Base-by-base conservation (phyloP, 2,329 filamentous ascomycete genomes). In the Aphanocladium album region DNA sequence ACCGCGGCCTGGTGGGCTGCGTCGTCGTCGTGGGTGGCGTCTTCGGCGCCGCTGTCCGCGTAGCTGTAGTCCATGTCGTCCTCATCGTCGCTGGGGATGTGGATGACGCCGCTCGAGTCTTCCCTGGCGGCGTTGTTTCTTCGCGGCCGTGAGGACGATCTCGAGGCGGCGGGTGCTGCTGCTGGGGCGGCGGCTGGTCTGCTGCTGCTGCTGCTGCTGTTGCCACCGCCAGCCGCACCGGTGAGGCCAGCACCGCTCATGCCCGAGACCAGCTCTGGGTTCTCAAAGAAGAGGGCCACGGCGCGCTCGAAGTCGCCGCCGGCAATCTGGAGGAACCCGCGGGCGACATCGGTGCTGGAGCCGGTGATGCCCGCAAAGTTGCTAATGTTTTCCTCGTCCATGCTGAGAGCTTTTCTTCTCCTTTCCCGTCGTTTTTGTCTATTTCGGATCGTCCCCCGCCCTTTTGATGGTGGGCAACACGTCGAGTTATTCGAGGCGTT, bases 281-380 rank as follows among this genome's bases (percentile, higher is more conserved):
- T 95, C 70, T 96, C 91, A 74, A 91, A 98, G 77, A 87, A 99
- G 14, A 98, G 86, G 70, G 91, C 86, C 68, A 97, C 88, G 27
- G 95, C 95, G 70, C 93, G 89, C 74, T 91, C 87, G 56, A 93
- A 79, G 71, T 96, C 89, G 69, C 87, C 87, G 67, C 91, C 89
- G n/a, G 92, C 88, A 71, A 99, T 83, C 67, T 89, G 84, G 52
- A 98, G 83, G 74, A 96, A 96, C 67, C 90, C 89, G 63, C 85
- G 84, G 33, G 93, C 95, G 64, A 93, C 85, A 65, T 88, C 81
- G 30, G 87, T 82, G 63, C 82, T 85, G 62, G 89, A 85, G 67
- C 87, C 88, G 43, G 95, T 98, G 72, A 99, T 89, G 75, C 83
- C 81, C 69, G 87, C 86, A 73, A 99, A 97, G 69, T 87, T 86